Base-by-base conservation (phyloP, 2,329 filamentous ascomycete species). In the Fusarium newnesense region DNA sequence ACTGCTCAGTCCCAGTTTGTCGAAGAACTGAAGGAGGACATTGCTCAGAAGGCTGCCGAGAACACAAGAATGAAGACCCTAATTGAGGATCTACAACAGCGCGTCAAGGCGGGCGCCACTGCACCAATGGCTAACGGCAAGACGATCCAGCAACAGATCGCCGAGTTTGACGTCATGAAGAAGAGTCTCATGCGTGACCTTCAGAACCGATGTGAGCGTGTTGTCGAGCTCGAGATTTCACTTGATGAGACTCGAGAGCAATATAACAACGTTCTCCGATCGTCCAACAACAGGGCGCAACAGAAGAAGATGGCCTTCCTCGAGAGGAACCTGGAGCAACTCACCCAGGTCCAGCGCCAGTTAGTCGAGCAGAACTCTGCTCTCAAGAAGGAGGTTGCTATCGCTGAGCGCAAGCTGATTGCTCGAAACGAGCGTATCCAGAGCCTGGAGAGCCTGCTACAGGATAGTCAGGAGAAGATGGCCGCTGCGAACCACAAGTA, bases 291-390 rank as follows among this genome's bases (percentile, higher is more conserved):
- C 87, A 93, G 96, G 67, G 96, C 96, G 30, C 96, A 99, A 86
- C 96, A 99, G 85, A 99, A 99, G 93, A 99, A 99, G 90, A 98
- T 99, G 94, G 97, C 96, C 21, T 99, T 99, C 89, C 86, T 99
- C 57, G 96, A 99, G 86, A 93, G 96, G 80, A 99, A 99, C 81
- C 90, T 99, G 44, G 96, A 99, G 85, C 96, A 99, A 84, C 88
- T 99, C 61, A 99, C 96, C 7, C 94, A 97, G 80, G 96, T 99
- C 60, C 96, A 99, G 84, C 91, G 96, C 62, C 96, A 99, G 84
- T 91, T 99, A 18, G 96, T 99, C 37, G 96, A 99, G 86, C 96
- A 99, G 84, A 99, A 99, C 84, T 94, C 94, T 76, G 93, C 92
- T 72, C 87, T 99, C 79, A 99, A 99, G 91, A 98, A 99, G 87